Percentiles rank a stretch among this genome's conserved stretches.
Conservation (phyloP, 1,284 basidiomycete species). For the Athelia sp. region DNA sequence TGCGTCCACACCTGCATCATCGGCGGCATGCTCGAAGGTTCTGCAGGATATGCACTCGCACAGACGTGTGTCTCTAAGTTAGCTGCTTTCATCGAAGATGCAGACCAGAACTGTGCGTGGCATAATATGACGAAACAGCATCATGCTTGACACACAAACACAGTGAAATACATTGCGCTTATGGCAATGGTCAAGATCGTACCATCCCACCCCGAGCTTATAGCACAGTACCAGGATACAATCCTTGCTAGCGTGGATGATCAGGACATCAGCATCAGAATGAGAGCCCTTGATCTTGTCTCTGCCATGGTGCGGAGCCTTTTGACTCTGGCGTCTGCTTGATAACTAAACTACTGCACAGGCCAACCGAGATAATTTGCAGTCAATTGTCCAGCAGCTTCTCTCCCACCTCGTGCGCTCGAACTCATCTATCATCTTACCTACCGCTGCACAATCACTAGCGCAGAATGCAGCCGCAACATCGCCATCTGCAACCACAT, state of each 20-base stretch:
- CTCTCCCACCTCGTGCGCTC: conserved; percentile 79
- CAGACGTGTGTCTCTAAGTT: conserved; percentile 91
- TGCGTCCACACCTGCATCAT: conserved; percentile 98
- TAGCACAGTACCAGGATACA: conserved; percentile 89
- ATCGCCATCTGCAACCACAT: conserved; percentile 28
- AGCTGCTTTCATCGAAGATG: conserved; percentile 85
- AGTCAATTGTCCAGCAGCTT: conserved; percentile 85
- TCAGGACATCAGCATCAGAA: conserved; percentile 91
- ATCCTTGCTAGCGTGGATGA: conserved; percentile 91
- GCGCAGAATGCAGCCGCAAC: conserved; percentile 42
- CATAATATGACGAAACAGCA: conserved; percentile 2
- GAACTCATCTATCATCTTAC: conserved; percentile 41
- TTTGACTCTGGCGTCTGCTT: conserved; percentile 5
- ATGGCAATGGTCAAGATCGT: conserved; percentile 95
- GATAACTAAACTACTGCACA: conserved; percentile 27
- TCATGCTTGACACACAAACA: conserved; percentile 5
- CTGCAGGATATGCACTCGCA: conserved; percentile 79
- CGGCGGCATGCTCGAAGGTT: conserved; percentile 89
- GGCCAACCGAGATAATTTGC: conserved; percentile 81
- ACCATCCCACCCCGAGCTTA: conserved; percentile 86
- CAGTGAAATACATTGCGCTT: conserved; percentile 96
- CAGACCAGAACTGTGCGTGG: conserved; percentile 87
- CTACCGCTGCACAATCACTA: conserved; percentile 60
- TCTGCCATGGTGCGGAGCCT: conserved; percentile 76
- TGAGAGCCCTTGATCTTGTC: conserved; percentile 91